Evolutionary conservation across 176 grass and related monocot genomes (phyloP).

Genomic region (Pharus latifolius): DNA sequence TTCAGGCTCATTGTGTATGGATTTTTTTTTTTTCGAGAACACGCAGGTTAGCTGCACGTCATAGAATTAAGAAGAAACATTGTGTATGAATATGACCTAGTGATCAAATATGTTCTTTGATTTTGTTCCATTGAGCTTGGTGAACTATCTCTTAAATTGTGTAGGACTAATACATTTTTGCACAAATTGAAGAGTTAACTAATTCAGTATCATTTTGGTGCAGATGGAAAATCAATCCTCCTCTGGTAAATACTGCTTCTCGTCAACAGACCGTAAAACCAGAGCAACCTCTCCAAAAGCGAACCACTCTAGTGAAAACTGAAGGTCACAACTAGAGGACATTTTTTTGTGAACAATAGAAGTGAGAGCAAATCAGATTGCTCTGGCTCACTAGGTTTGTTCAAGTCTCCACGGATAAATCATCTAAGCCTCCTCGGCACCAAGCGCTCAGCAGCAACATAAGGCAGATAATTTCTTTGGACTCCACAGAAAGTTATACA

Average conservation of each 20-base stretch:
- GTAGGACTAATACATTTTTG: not conserved
- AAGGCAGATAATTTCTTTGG: conserved; percentile 11
- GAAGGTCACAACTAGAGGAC: conserved; percentile 19
- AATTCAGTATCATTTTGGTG: not conserved
- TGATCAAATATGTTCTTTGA: not conserved
- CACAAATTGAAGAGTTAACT: not conserved
- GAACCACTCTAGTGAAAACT: conserved; percentile 3
- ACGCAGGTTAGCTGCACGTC: too few relatives aligned
- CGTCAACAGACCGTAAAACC: conserved; percentile 2
- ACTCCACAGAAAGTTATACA: not conserved
- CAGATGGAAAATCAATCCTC: conserved; percentile 62
- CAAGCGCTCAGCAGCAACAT: conserved; percentile 14
- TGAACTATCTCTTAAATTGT: not conserved
- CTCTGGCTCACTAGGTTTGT: not conserved
- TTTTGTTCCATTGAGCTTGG: not conserved
- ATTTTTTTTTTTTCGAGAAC: too few relatives aligned
- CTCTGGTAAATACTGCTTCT: conserved; percentile 22
- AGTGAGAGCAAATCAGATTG: conserved; percentile 8
- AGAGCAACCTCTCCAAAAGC: conserved; percentile 6
- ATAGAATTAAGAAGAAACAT: too few relatives aligned
- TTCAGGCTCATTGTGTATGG: too few relatives aligned
- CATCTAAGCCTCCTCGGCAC: conserved; percentile 6
- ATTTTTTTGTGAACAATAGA: conserved; percentile 13
- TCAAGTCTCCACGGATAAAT: conserved; percentile 17
- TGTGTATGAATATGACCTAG: too few relatives aligned